Evolutionary conservation across 345 rosid species (phyloP), one percentile per base, ranked within the genome.

Genomic region (Dovyalis caffra): DNA sequence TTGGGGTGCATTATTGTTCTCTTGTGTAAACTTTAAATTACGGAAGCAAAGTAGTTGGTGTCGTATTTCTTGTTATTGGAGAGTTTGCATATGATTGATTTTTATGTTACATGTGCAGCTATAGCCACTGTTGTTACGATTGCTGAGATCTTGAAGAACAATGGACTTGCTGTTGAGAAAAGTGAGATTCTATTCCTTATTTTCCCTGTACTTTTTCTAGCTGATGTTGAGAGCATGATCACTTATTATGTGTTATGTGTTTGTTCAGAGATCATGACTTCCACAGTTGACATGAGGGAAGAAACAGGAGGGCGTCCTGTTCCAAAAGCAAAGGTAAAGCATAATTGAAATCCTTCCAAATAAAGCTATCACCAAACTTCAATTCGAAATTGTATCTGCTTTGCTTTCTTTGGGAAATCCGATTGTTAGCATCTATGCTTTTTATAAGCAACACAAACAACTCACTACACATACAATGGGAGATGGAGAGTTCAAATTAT

Each of bases 81-180:
- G 28, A 23, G 25, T 8, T 56, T 56, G 37, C 14, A 12, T 11
- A 25, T 8, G 26, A 20, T 15, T 64, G 5, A 18, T 64, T 0
- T 71, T 18, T 37, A 11, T 64, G 25, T 25, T 21, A 70, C 53
- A 12, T 34, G 23, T 33, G 10, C 85, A 85, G 92, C 94, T 64
- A 91, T 91, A 51, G 90, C 97, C 23, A 87, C 94, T 0, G 91
- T 90, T 68, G 94, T 90, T 45, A 90, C 94, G 21, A 85, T 91
- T 75, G 90, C 97, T 23, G 97, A 91, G 79, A 88, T 91, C 76
- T 79, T 90, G 86, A 90, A 90, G 86, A 90, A 86, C 74, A 90
- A 88, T 74, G 91, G 92, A 35, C 76, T 90, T 74, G 94, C 90
- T 58, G 76, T 91, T 74, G 94, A 91, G 88, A 91, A 88, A 78